Conservation (phyloP, 169 alveolate species). For the Cryptosporidium meleagridis region DNA sequence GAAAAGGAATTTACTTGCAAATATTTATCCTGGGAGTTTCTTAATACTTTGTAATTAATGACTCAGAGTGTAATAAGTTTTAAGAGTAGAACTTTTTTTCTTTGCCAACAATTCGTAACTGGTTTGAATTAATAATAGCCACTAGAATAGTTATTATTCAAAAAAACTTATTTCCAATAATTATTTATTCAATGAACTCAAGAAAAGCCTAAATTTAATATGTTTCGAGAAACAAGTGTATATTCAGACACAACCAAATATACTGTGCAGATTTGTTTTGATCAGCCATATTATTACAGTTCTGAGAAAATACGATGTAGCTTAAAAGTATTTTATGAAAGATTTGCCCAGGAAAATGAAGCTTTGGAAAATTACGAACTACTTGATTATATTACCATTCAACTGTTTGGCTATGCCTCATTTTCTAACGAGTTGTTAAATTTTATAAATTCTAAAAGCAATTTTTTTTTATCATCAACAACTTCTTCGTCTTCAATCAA, state of each 20-base stretch:
- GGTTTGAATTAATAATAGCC: neutral
- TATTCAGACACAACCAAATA: neutral
- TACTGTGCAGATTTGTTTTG: conserved; percentile 28
- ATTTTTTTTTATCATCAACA: neutral
- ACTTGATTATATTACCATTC: conserved; percentile 39
- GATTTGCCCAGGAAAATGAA: neutral
- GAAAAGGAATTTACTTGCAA: neutral
- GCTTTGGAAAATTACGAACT: neutral
- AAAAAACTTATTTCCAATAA: neutral
- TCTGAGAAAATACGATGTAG: conserved; percentile 53
- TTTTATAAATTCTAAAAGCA: neutral
- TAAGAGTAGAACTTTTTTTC: too few relatives aligned
- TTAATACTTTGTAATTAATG: neutral
- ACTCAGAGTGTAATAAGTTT: neutral
- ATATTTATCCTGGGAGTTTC: too few relatives aligned
- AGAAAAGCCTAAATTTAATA: neutral
- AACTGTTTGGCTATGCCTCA: conserved; percentile 56
- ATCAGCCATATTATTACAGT: conserved; percentile 68
- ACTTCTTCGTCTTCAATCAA: neutral
- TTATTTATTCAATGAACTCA: neutral
- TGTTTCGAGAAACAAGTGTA: conserved; percentile 4
- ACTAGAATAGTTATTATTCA: neutral
- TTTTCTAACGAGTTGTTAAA: conserved; percentile 10
- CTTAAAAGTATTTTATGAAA: conserved; percentile 31
- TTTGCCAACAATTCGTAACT: too few relatives aligned